phyloP scores from a whole-genome alignment of 805 yeast genomes.

The Nakazawaea ishiwadae region DNA sequence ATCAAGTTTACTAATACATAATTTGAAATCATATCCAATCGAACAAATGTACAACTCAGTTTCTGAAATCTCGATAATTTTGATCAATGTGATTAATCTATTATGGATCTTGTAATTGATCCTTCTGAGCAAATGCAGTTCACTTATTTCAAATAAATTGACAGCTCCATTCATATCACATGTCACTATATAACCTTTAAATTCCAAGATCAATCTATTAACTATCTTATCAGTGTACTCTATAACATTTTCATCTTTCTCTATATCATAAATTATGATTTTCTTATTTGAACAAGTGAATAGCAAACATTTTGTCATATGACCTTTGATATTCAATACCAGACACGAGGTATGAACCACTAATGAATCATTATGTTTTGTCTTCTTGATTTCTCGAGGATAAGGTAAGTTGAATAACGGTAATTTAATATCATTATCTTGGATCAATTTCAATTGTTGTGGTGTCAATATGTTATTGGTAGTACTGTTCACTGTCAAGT shows the following conservation, averaged over 20 bases:
- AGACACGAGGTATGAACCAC: constrained; percentile 20
- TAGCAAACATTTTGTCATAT: constrained; percentile 15
- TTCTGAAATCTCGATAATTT: constrained; percentile 14
- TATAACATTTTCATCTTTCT: constrained; percentile 12
- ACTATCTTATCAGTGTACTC: constrained; percentile 18
- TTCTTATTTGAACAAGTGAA: constrained; percentile 24
- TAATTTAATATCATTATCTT: constrained; percentile 15
- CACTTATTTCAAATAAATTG: constrained; percentile 12
- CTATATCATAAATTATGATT: constrained; percentile 22
- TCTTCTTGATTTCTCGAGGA: constrained; percentile 16
- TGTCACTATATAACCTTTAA: constrained; percentile 18
- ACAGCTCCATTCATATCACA: constrained; percentile 30
- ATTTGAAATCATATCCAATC: constrained; percentile 53
- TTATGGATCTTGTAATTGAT: constrained; percentile 22
- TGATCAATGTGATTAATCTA: constrained; percentile 23
- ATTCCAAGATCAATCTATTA: constrained; percentile 20
- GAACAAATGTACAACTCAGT: constrained; percentile 38
- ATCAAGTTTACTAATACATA: constrained; percentile 32
- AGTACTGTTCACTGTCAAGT: too few relatives aligned
- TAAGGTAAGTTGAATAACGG: constrained; percentile 23
- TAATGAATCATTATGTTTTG: constrained; percentile 15
- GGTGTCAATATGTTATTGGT: constrained; percentile 17
- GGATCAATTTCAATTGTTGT: constrained; percentile 20
- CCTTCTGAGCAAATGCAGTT: constrained; percentile 8
- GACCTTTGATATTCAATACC: constrained; percentile 12